Evolutionary conservation across 495 filamentous ascomycete species (phyloP).

Genomic region (Pyrenula massariospora): DNA sequence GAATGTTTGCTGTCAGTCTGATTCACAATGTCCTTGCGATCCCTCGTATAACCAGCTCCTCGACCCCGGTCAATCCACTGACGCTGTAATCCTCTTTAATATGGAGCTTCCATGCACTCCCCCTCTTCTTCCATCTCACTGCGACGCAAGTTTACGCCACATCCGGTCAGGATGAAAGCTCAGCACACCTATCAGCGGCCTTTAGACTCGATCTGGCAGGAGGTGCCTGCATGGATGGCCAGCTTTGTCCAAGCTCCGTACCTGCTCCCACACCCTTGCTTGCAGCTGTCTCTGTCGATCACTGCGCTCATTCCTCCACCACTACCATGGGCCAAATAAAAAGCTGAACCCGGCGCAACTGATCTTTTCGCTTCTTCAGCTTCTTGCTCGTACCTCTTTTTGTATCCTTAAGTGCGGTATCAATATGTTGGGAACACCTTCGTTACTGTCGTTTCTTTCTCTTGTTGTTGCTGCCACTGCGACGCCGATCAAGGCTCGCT

Average conservation of each 20-base stretch:
- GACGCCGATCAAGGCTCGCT: constrained; percentile 5
- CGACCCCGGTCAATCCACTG: too few species aligned
- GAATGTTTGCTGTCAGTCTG: too few species aligned
- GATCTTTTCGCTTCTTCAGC: neutral
- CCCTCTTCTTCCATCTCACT: too few species aligned
- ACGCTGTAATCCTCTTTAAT: too few species aligned
- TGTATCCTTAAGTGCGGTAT: neutral
- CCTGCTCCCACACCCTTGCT: too few species aligned
- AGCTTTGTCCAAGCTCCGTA: neutral
- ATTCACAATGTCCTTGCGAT: too few species aligned
- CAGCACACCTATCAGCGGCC: neutral
- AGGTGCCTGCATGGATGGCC: neutral
- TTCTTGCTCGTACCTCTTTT: neutral
- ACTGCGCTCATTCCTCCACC: neutral
- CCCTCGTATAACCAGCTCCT: too few species aligned
- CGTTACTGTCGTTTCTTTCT: constrained; percentile 1
- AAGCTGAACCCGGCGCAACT: too few species aligned
- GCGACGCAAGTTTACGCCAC: too few species aligned
- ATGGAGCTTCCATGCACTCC: too few species aligned
- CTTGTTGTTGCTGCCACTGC: neutral
- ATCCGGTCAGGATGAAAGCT: neutral
- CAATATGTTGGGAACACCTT: neutral
- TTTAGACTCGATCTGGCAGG: neutral
- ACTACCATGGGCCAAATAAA: too few species aligned
- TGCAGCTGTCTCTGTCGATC: neutral